A percentile compares a stretch with the other conserved stretches of the same genome.
These are phyloP conservation scores for Phytophthora podocarpi DNA, from an alignment of 352 stramenopile species.

Conservation along the genomic window DNA sequence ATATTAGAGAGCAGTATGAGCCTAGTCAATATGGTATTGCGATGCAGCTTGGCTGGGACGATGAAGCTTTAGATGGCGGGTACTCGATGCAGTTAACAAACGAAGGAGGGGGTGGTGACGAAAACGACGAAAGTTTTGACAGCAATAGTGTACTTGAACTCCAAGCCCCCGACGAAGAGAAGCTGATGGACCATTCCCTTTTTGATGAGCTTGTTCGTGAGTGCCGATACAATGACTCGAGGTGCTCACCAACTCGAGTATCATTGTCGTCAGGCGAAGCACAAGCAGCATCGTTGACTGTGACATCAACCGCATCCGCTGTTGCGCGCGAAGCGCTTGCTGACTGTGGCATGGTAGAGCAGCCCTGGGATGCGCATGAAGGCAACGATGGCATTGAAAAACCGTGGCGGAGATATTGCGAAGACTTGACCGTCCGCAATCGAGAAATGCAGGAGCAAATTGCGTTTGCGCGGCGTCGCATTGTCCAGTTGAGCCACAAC, in stretches of 20 bases:
- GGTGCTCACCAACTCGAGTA: constrained; percentile 7
- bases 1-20: constrained; percentile 32
- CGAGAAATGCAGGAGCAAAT: constrained; percentile 81
- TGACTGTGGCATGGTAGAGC: constrained; percentile 20
- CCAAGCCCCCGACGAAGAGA: constrained; percentile 30
- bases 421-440: constrained; percentile 75
- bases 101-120: constrained; percentile 23
- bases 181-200: constrained; percentile 20
- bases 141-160: constrained; percentile 35
- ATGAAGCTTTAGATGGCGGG: constrained; percentile 7
- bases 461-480: constrained; percentile 57
- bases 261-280: constrained; percentile 22
- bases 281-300: constrained; percentile 20
- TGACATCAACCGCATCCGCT: constrained; percentile 13
- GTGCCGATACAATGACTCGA: constrained; percentile 7
- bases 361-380: constrained; percentile 20
- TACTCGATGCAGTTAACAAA: constrained; percentile 25
- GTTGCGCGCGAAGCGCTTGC: constrained; percentile 12
- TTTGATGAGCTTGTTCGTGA: constrained; percentile 21
- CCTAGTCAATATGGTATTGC: constrained; percentile 15
- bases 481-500: constrained; percentile 76
- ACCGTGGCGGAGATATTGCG: constrained; percentile 75
- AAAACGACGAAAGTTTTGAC: constrained; percentile 35
- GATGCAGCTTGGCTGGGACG: constrained; percentile 24
- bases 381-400: constrained; percentile 35